Percentiles rank a stretch among this genome's conserved stretches.
Conservation (phyloP, 129 eudicot genomes). For the Flaveria sonorensis region DNA sequence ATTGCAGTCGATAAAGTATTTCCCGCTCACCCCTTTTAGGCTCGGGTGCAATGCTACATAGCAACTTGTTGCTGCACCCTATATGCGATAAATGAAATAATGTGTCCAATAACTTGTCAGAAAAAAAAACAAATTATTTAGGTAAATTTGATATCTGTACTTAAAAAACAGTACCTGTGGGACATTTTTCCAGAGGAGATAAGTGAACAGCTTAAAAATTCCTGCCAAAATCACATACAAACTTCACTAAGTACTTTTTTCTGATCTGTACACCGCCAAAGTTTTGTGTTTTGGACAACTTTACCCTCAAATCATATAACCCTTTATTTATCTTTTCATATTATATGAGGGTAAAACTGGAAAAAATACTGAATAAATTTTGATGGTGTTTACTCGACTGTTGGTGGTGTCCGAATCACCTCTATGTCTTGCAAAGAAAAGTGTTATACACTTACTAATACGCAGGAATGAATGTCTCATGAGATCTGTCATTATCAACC, state of each 20-base stretch:
- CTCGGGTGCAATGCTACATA: slow-evolving; percentile 78
- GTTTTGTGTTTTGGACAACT: neutral
- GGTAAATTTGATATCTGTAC: neutral
- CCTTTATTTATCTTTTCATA: neutral
- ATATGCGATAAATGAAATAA: neutral
- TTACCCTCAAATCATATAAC: neutral
- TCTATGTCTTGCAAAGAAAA: neutral
- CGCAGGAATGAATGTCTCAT: slow-evolving; percentile 49
- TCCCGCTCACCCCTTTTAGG: slow-evolving; percentile 73
- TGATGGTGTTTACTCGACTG: neutral
- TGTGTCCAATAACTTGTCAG: no score
- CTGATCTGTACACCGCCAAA: neutral
- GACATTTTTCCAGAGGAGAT: slow-evolving; percentile 74
- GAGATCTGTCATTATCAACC: slow-evolving; percentile 89
- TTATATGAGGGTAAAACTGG: neutral
- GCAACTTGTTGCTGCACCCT: slow-evolving; percentile 97
- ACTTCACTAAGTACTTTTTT: neutral
- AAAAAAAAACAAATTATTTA: neutral
- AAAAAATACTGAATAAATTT: neutral
- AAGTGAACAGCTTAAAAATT: slow-evolving; percentile 50
- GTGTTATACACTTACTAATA: slow-evolving; percentile 53
- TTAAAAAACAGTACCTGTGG: slow-evolving; percentile 59
- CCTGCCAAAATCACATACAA: slow-evolving; percentile 42
- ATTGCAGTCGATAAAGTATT: slow-evolving; percentile 83
- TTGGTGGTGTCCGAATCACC: neutral